Evolutionary conservation across 78 protist genomes (phyloP).

Genomic region (Planoprotostelium fungivorum): DNA sequence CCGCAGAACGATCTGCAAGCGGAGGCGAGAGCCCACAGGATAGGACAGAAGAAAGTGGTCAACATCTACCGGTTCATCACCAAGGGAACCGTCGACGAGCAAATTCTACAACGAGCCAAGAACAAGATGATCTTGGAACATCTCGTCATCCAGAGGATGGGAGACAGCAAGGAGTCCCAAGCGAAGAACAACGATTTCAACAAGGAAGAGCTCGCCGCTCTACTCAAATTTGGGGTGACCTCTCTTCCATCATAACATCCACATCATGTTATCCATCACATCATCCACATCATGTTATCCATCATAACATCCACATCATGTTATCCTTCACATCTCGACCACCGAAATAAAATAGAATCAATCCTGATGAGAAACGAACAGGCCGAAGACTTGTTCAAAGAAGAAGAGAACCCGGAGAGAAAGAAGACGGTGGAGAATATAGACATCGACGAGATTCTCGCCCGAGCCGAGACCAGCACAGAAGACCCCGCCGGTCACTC

Average conservation of each 20-base stretch:
- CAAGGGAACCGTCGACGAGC: slow-evolving; percentile 65
- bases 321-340: no score
- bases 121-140: slow-evolving; percentile 75
- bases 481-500: neutral
- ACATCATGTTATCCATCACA: neutral
- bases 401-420: slow-evolving; percentile 20
- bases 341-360: no score
- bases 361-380: neutral
- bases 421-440: slow-evolving; percentile 19
- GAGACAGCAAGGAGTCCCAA: slow-evolving; percentile 5
- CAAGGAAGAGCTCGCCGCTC: slow-evolving; percentile 64
- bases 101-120: slow-evolving; percentile 64
- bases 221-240: slow-evolving; percentile 52
- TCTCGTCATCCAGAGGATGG: slow-evolving; percentile 76
- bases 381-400: slow-evolving; percentile 66
- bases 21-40: slow-evolving; percentile 93
- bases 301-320: no score
- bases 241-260: neutral
- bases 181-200: slow-evolving; percentile 23
- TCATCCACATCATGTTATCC: neutral
- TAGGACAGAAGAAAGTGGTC: slow-evolving; percentile 94
- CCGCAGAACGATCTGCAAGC: slow-evolving; percentile 84
- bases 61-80: slow-evolving; percentile 81
- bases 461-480: slow-evolving; percentile 47
- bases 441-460: slow-evolving; percentile 72